Evolutionary conservation across 169 alveolate species (phyloP), one percentile per base, ranked within the genome.

Genomic region (Condylostoma magnum): DNA sequence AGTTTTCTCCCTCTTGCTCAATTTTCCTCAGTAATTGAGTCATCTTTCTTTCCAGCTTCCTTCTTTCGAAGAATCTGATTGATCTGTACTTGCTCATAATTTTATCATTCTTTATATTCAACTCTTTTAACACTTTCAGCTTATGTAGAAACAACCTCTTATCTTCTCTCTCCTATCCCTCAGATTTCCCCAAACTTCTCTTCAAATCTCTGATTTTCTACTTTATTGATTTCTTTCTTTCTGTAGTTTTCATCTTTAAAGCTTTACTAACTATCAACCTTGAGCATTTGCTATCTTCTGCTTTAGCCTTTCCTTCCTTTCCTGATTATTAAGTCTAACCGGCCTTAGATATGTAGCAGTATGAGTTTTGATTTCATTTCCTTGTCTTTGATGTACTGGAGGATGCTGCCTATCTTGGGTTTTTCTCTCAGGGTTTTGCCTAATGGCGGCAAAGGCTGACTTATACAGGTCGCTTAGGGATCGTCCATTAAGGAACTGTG

Each of bases 401-500:
- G 89, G 86, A 58, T 81, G 85, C 69, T 91, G 93, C 77, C 90
- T 86, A 72, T 91, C 86, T 76, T 83, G 93, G 65, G 82, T 89
- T 55, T 84, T 86, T 30, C 88, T 88, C 50, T 82, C 91, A 12
- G 99, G 99, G 94, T 96, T 94, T 86, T 93, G 92, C 69, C 99
- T 95, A 82, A 99, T 98, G 75, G 94, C 97, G 66, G 93, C 97
- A 88, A 96, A 99, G 30, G 98, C 99, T 81, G 90, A 95, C 79
- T 94, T 89, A 96, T 96, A 98, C 95, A 98, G 93, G 68, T 93
- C 97, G 89, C 97, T 98, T 33, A 97, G 94, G 57, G 93, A 95
- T 55, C 97, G 85, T 69, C 95, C 97, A 36, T 88, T 90, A 81
- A 94, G 93, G 77, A 95, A 83, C 93, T 95, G 76, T 55, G 69